Conservation (phyloP, 352 stramenopile species). For the Phytophthora niederhauseri region DNA sequence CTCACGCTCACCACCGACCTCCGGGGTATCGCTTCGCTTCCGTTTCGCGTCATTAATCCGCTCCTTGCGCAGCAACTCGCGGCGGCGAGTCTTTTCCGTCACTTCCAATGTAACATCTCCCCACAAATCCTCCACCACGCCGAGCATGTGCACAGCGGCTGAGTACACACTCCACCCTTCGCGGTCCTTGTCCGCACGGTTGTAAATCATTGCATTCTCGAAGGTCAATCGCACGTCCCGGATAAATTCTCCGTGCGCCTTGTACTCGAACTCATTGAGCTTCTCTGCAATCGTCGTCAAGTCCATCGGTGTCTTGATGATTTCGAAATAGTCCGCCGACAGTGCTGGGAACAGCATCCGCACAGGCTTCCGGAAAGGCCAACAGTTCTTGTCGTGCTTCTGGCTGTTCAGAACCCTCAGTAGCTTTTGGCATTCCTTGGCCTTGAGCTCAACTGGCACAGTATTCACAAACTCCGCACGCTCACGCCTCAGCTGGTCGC, state of each 20-base stretch:
- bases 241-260: conserved; percentile 84
- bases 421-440: conserved; percentile 82
- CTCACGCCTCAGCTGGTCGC: conserved; percentile 56
- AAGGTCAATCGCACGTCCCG: conserved; percentile 81
- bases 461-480: conserved; percentile 55
- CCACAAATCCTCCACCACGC: conserved; percentile 78
- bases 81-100: conserved; percentile 68
- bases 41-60: conserved; percentile 65
- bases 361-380: conserved; percentile 85
- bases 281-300: conserved; percentile 77
- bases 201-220: conserved; percentile 86
- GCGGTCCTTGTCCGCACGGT: conserved; percentile 78
- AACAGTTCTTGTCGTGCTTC: conserved; percentile 89
- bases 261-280: conserved; percentile 72
- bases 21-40: conserved; percentile 43
- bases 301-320: conserved; percentile 87
- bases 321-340: conserved; percentile 78
- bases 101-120: conserved; percentile 84
- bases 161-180: conserved; percentile 85
- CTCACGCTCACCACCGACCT: conserved; percentile 37
- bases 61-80: conserved; percentile 77
- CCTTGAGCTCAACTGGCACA: conserved; percentile 76
- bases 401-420: conserved; percentile 84
- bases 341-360: conserved; percentile 75
- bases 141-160: conserved; percentile 74